These are phyloP conservation scores for Pelargonium australe DNA, from an alignment of 441 rosid species.

Conservation along the genomic window DNA sequence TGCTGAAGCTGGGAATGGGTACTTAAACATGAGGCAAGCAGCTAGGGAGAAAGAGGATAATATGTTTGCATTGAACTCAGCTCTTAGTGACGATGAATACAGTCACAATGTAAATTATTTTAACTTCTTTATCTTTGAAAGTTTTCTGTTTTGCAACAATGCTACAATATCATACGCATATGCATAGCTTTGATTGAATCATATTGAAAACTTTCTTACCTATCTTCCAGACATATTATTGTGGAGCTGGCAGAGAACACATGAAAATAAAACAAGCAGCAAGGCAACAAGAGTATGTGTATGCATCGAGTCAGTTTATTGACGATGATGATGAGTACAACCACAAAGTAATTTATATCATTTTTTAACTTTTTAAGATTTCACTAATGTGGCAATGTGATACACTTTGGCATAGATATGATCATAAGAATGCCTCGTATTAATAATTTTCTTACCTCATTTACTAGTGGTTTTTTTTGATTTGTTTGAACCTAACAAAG, in stretches of 20 bases:
- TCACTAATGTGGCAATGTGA: not conserved
- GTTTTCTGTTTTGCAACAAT: not conserved
- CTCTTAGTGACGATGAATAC: not conserved
- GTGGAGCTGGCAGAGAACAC: not conserved
- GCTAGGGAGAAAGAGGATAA: not conserved
- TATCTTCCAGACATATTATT: not conserved
- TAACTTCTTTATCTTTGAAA: not conserved
- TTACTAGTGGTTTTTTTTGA: no score
- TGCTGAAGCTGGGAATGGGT: constrained; percentile 2
- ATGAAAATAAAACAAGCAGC: not conserved
- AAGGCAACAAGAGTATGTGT: not conserved
- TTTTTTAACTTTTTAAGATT: not conserved
- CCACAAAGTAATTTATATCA: not conserved
- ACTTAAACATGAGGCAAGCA: not conserved
- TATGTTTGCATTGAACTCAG: constrained; percentile 1
- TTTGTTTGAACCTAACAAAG: not conserved
- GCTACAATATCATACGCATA: not conserved
- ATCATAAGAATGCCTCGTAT: not conserved
- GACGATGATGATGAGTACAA: not conserved
- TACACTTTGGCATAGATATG: not conserved
- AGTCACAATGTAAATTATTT: not conserved
- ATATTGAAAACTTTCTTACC: not conserved
- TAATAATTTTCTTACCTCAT: not conserved
- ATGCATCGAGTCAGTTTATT: not conserved
- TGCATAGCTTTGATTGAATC: not conserved